Base-by-base conservation (phyloP, 768 basidiomycete genomes). In the Xerocomus spinulosus region DNA sequence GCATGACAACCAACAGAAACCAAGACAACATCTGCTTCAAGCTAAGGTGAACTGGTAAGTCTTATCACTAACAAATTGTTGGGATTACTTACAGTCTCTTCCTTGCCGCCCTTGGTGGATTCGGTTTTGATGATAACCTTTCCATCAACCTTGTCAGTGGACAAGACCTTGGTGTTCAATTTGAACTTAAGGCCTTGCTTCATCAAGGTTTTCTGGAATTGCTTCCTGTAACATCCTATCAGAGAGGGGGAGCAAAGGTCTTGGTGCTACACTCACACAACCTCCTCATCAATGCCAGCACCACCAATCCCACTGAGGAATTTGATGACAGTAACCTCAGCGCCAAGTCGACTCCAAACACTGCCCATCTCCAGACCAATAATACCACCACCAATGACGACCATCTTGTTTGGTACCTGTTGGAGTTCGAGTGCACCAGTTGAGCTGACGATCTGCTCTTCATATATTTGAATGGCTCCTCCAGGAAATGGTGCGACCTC, bases 121-220 rank as follows among this genome's bases (percentile, higher is more conserved):
- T 97, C 93, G 23, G 93, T 92, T 64, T 89, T 76, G 55, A 98
- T 69, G 55, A 74, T 57, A 50, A 98, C 88, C 62, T 87, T 88
- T 46, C 89, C 93, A 53, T 92, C 87, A 51, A 78, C 77, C 75
- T 92, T 92, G 66, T 94, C 87, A 23, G 92, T 91, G 15, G 83
- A 82, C 29, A 92, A 18, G 14, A 61, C 60, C 34, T 61, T 61
- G 37, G 61, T 61, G 52, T 52, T 56, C 4, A 61, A 50, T 75
- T 92, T 93, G 82, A 99, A 99, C 71, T 98, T 97, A 69, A 99
- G 64, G 38, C 93, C 93, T 67, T 99, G 96, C 73, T 97, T 98
- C 36, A 76, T 57, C 52, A 98, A 72, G 20, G 83, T 79, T 64
- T 85, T 85, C 73, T 98, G 96, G 87, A 98, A 97, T 65, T 83